These are phyloP conservation scores for Termitomyces sp. DNA, from an alignment of 768 basidiomycete species.

Conservation along the genomic window DNA sequence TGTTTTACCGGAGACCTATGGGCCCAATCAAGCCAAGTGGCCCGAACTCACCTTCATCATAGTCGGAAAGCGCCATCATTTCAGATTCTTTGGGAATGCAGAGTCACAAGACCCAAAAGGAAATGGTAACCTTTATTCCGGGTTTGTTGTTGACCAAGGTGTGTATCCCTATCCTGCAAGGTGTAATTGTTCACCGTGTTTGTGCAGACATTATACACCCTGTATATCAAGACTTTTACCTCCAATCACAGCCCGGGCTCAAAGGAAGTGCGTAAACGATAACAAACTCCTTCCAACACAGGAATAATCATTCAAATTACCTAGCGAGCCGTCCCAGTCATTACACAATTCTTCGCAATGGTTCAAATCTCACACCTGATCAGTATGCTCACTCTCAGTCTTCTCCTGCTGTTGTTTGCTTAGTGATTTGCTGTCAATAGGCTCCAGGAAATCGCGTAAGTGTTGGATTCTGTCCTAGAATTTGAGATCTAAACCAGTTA, in stretches of 20 bases:
- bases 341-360: slow-evolving; percentile 45
- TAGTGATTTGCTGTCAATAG: slow-evolving; percentile 17
- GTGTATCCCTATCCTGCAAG: background rate
- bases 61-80: slow-evolving; percentile 55
- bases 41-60: slow-evolving; percentile 54
- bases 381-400: slow-evolving; percentile 14
- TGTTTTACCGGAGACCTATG: slow-evolving; percentile 31
- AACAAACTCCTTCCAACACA: background rate
- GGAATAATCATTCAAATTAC: background rate
- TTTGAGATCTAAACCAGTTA: no score
- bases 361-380: slow-evolving; percentile 26
- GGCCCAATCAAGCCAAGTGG: slow-evolving; percentile 29
- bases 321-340: slow-evolving; percentile 56
- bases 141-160: slow-evolving; percentile 56
- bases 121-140: slow-evolving; percentile 49
- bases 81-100: slow-evolving; percentile 49
- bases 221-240: slow-evolving; percentile 57
- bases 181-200: slow-evolving; percentile 17
- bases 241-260: slow-evolving; percentile 53
- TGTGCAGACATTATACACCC: slow-evolving; percentile 50
- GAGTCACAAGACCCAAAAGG: slow-evolving; percentile 46
- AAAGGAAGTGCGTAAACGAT: slow-evolving; percentile 39
- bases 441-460: slow-evolving; percentile 46
- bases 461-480: slow-evolving; percentile 28
- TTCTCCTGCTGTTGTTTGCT: slow-evolving; percentile 7